Conservation (phyloP, 2,329 filamentous ascomycete species). For the Graphiopsis chlorocephala region DNA sequence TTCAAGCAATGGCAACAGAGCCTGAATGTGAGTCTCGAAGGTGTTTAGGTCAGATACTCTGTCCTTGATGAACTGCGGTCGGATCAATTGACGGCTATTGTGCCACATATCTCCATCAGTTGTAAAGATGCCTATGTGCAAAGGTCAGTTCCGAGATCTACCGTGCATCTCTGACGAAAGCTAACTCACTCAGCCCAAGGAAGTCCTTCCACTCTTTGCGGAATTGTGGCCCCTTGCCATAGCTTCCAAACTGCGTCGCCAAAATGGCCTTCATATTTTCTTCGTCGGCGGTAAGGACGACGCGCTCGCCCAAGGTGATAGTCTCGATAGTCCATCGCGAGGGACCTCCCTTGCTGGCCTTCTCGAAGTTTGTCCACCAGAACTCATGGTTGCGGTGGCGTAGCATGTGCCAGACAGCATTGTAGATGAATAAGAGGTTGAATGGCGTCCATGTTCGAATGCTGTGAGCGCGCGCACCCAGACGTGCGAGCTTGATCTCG, state of each 20-base stretch:
- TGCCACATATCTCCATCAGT: conserved; percentile 82
- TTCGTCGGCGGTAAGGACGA: conserved; percentile 74
- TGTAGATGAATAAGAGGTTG: conserved; percentile 63
- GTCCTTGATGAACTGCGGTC: conserved; percentile 83
- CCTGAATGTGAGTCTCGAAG: conserved; percentile 75
- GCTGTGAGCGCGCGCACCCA: conserved; percentile 46
- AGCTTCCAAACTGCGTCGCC: conserved; percentile 82
- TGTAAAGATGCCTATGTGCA: conserved; percentile 53
- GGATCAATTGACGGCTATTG: conserved; percentile 72
- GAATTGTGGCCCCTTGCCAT: conserved; percentile 76
- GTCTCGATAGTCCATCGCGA: conserved; percentile 59
- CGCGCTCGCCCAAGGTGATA: conserved; percentile 54
- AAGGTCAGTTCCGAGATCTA: conserved; percentile 7
- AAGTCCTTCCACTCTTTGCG: conserved; percentile 73
- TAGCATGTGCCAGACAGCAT: conserved; percentile 49
- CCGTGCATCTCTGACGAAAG: neutral
- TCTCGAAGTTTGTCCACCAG: conserved; percentile 57
- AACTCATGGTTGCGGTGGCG: conserved; percentile 58
- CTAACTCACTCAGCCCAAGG: conserved; percentile 62
- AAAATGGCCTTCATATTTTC: conserved; percentile 90
- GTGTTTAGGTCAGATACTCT: conserved; percentile 77
- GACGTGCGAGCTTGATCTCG: conserved; percentile 38
- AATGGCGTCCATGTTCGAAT: conserved; percentile 40
- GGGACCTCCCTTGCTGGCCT: conserved; percentile 25
- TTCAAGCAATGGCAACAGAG: conserved; percentile 65